phyloP scores from a whole-genome alignment of 257 asterid species.

The Coffea canephora region DNA sequence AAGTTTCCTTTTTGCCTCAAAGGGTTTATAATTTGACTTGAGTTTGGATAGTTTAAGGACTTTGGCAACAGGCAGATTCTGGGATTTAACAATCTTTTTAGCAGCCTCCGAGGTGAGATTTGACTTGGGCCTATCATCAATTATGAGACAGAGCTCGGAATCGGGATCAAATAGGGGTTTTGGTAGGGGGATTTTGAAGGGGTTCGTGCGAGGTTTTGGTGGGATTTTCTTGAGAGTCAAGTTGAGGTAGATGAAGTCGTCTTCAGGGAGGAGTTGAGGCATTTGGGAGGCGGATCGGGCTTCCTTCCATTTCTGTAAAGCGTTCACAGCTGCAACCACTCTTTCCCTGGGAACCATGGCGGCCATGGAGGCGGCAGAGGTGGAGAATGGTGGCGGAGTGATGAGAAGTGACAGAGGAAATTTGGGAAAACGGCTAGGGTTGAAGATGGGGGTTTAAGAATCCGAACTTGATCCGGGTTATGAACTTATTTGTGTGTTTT shows the following conservation, averaged over 20 bases:
- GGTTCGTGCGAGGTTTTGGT: conserved; percentile 53
- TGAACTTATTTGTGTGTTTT: too few relatives aligned
- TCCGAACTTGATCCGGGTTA: background rate
- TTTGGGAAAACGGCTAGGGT: background rate
- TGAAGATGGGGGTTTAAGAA: background rate
- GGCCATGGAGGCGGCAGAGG: conserved; percentile 11
- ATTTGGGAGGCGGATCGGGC: conserved; percentile 42
- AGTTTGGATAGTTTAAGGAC: conserved; percentile 68
- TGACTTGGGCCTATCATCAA: conserved; percentile 68
- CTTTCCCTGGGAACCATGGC: conserved; percentile 22
- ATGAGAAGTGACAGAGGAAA: background rate
- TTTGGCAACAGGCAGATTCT: conserved; percentile 50
- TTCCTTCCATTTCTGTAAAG: conserved; percentile 61
- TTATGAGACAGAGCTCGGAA: conserved; percentile 58
- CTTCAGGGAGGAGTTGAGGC: conserved; percentile 66
- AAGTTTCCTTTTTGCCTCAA: conserved; percentile 73
- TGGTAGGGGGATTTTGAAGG: conserved; percentile 55
- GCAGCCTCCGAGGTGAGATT: conserved; percentile 51
- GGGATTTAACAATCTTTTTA: conserved; percentile 58
- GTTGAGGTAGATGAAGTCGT: conserved; percentile 72
- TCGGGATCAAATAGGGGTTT: conserved; percentile 44
- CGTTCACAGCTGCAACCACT: conserved; percentile 45
- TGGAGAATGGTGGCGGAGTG: background rate
- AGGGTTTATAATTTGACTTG: conserved; percentile 69
- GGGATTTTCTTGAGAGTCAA: conserved; percentile 80